phyloP scores from a whole-genome alignment of 768 basidiomycete species.

The Gelatoporia subvermispora region DNA sequence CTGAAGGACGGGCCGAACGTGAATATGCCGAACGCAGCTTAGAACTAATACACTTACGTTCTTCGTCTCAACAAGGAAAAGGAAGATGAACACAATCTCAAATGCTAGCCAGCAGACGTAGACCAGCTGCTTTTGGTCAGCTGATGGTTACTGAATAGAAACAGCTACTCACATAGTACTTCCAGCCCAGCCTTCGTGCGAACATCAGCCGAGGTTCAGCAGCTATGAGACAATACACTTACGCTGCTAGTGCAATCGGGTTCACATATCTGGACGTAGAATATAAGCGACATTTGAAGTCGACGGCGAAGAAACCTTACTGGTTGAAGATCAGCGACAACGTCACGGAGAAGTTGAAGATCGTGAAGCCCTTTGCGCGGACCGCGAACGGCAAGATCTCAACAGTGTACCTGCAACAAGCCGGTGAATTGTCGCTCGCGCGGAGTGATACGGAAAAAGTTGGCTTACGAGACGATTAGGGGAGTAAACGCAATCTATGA shows the following conservation, averaged over 20 bases:
- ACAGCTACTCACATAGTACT: slow-evolving; percentile 34
- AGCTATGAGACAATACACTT: no score
- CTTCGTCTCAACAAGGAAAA: slow-evolving; percentile 36
- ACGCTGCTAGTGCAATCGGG: slow-evolving; percentile 33
- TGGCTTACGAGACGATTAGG: slow-evolving; percentile 14
- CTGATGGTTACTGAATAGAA: not conserved
- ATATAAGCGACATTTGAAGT: no score
- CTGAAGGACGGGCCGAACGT: slow-evolving; percentile 7
- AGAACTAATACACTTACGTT: slow-evolving; percentile 20
- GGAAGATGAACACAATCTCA: slow-evolving; percentile 34
- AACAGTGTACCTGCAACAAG: slow-evolving; percentile 34
- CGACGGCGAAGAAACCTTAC: slow-evolving; percentile 27
- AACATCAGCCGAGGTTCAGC: no score
- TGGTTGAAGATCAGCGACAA: slow-evolving; percentile 46
- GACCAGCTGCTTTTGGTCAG: slow-evolving; percentile 24
- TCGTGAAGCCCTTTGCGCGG: slow-evolving; percentile 43
- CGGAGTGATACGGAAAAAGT: no score
- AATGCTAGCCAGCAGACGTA: slow-evolving; percentile 38
- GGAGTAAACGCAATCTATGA: slow-evolving; percentile 17
- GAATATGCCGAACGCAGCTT: no score
- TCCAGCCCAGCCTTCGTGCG: slow-evolving; percentile 34
- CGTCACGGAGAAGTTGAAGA: slow-evolving; percentile 42
- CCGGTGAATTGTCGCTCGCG: not conserved
- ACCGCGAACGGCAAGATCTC: slow-evolving; percentile 48
- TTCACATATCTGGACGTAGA: slow-evolving; percentile 25